Conservation (phyloP, 1,139 yeast species). For the Sugiyamaella novakii region DNA sequence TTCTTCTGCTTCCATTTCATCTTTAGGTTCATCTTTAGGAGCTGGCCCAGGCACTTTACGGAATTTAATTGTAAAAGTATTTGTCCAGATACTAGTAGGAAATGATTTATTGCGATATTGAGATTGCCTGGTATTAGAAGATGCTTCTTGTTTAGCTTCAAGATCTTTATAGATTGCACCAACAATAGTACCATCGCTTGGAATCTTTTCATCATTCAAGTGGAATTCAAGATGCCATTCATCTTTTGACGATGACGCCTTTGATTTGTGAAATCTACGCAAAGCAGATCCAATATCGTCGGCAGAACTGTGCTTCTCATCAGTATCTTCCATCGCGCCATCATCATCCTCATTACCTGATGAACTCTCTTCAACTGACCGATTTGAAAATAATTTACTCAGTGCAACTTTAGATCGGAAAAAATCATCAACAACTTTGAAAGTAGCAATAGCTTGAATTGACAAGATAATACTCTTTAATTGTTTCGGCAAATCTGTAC, state of each 20-base stretch:
- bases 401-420: conserved; percentile 34
- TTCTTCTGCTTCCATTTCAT: conserved; percentile 40
- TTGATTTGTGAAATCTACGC: conserved; percentile 16
- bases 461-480: conserved; percentile 46
- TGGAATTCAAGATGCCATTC: conserved; percentile 61
- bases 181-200: conserved; percentile 72
- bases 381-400: conserved; percentile 22
- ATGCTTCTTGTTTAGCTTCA: conserved; percentile 36
- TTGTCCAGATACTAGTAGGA: conserved; percentile 58
- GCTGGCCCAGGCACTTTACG: conserved; percentile 46
- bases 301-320: conserved; percentile 20
- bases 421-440: conserved; percentile 69
- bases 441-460: conserved; percentile 90
- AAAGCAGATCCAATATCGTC: not conserved
- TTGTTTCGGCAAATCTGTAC: conserved; percentile 29
- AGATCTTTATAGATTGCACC: conserved; percentile 70
- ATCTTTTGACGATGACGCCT: conserved; percentile 23
- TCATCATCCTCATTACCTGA: conserved; percentile 1
- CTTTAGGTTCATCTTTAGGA: conserved; percentile 23
- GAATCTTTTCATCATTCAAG: conserved; percentile 61
- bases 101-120: conserved; percentile 42
- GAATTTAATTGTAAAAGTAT: conserved; percentile 57
- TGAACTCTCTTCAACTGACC: conserved; percentile 1
- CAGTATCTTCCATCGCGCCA: conserved; percentile 17
- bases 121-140: not conserved